phyloP scores from a whole-genome alignment of 2,329 filamentous ascomycete species.

The Pestalotiopsis sp. region DNA sequence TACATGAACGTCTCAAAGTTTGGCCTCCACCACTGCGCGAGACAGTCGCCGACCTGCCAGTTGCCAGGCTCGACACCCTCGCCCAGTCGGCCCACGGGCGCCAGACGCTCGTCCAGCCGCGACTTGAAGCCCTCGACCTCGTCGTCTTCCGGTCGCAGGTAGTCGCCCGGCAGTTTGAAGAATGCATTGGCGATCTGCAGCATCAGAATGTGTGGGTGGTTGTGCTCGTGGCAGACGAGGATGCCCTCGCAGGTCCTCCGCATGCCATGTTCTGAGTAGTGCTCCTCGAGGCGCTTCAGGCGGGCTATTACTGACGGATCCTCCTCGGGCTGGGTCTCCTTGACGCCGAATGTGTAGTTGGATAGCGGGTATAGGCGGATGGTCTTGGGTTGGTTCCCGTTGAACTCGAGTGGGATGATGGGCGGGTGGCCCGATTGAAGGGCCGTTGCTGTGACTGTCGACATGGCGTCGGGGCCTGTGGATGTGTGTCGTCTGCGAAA shows the following conservation, averaged over 20 bases:
- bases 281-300: conserved; percentile 91
- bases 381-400: conserved; percentile 84
- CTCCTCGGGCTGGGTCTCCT: conserved; percentile 97
- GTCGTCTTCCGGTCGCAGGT: conserved; percentile 85
- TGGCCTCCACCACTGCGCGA: conserved; percentile 98
- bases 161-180: conserved; percentile 98
- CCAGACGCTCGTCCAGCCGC: conserved; percentile 88
- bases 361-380: conserved; percentile 93
- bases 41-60: conserved; percentile 92
- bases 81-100: conserved; percentile 84
- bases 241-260: conserved; percentile 95
- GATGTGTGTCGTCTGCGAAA: background rate
- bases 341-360: conserved; percentile 98
- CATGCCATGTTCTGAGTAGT: conserved; percentile 93
- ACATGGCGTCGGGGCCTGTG: conserved; percentile 58
- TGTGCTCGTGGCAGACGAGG: conserved; percentile 97
- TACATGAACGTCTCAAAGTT: conserved; percentile 99
- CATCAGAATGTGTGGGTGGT: conserved; percentile 98
- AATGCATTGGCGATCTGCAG: conserved; percentile 99
- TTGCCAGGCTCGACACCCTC: conserved; percentile 83
- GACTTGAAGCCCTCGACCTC: conserved; percentile 95
- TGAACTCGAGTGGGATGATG: conserved; percentile 80
- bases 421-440: conserved; percentile 81
- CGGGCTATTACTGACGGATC: conserved; percentile 94
- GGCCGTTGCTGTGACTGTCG: conserved; percentile 76